Evolutionary conservation across 2,329 filamentous ascomycete species (phyloP), one percentile per base, ranked within the genome.

Genomic region (Sporothrix pallida): DNA sequence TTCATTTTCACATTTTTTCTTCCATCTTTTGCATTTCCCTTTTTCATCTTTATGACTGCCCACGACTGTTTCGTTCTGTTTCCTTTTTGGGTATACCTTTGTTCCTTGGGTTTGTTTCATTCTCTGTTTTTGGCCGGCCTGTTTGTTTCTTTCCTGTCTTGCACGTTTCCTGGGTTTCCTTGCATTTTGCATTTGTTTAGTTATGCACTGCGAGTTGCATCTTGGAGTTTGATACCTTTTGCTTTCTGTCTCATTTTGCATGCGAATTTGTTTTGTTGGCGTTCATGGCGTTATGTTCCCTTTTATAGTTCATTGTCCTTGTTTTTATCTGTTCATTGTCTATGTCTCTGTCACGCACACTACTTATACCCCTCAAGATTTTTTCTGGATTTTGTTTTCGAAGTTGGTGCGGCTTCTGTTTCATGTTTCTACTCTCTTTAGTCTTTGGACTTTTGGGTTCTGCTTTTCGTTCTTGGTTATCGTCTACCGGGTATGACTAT

Each of bases 11-110:
- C 31, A 37, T 37, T 7, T 5, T 7, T 37, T 37, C 31, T 31
- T 31, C 31, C 31, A 3, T 37, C 31, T 37, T 37, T 37, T 37
- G 4, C 31, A 37, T 37, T 37, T 37, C 20, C 3, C 50, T 74
- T 54, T 63, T 67, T 54, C 73, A 37, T 44, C 54, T 46, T 74
- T 42, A 63, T 20, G 73, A 52, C 26, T 69, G 15, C 31, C 23
- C 26, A 46, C 44, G 20, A 68, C 48, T 54, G 8, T 58, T 37
- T 67, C n/a, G n/a, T n/a, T 20, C n/a, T 62, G 31, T 74, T 72
- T 75, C 72, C 74, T 58, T 50, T 72, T 63, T 74, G 46, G 31
- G 26, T 50, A 62, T 75, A 10, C 65, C 48, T 72, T 68, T 70
- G 70, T 65, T 68, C 65, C 13, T 62, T 20, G 1, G 3, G 9